Base-by-base conservation (phyloP, 2,329 filamentous ascomycete genomes). In the Aspergillus aculeatinus region DNA sequence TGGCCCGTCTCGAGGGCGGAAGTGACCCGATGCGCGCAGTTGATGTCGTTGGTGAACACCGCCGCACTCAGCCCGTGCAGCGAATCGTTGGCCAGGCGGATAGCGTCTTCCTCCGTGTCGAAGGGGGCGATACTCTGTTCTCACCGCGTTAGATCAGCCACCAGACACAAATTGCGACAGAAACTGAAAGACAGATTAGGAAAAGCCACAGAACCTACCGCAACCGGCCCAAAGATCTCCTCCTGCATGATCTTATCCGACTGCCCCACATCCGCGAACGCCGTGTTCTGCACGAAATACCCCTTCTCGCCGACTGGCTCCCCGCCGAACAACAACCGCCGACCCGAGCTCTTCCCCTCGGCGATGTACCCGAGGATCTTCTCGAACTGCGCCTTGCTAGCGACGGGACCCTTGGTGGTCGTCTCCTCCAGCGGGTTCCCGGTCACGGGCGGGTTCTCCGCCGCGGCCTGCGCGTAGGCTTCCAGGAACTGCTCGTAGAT, bases 231-330 rank as follows among this genome's bases (percentile, higher is more conserved):
- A 60, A 87, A 87, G 0, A 82, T 83, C 71, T 87, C 85, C 63
- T 88, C 85, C 0, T 76, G 73, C 35, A 76, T 76, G 25, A 80
- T 77, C 1, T 70, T 62, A 80, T 63, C 85, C 11, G 79, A 73
- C n/a, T 78, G 73, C 2, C 76, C 79, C 2, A 83, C 78, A 35
- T 81, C 79, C 1, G 80, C 78, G 61, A 87, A 80, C 44, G 87
- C 76, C 0, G 85, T 87, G 1, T 85, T 85, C 67, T 84, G 80
- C 68, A 88, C 86, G 74, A 87, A 89, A 70, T 85, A 88, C 3
- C 87, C 86, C 1, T 78, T 65, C 0, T 69, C 52, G 0, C 66
- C 67, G 2, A 69, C 61, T 19, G 48, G 59, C n/a, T 64, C 57
- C 1, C 69, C 69, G 5, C 69, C 69, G 39, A 69, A 67, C 21